Conservation (phyloP, 768 basidiomycete genomes). For the Suillus ampliporus region DNA sequence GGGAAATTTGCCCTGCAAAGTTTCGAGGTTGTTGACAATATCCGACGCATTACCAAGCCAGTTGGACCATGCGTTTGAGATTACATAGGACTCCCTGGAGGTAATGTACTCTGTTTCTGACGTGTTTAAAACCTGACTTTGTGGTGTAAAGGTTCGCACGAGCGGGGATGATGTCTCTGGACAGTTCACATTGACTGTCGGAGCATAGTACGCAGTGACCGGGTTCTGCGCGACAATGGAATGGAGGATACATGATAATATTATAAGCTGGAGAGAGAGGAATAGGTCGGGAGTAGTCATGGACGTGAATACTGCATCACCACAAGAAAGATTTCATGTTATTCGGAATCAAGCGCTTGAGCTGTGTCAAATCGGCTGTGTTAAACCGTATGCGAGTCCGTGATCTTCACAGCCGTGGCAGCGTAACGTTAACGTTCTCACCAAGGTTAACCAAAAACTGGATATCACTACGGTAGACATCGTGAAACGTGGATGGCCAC, state of each 20-base stretch:
- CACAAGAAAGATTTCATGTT: neutral
- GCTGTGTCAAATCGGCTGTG: slow-evolving; percentile 2
- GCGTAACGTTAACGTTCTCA: too few species aligned
- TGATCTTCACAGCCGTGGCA: neutral
- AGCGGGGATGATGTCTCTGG: slow-evolving; percentile 55
- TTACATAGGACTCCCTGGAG: slow-evolving; percentile 44
- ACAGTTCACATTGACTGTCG: slow-evolving; percentile 52
- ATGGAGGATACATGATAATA: neutral
- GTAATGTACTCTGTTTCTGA: slow-evolving; percentile 54
- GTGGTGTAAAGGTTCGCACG: slow-evolving; percentile 55
- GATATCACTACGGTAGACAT: too few species aligned
- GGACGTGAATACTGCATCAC: neutral
- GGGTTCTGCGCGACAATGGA: slow-evolving; percentile 27
- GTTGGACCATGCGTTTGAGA: slow-evolving; percentile 56
- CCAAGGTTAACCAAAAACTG: too few species aligned
- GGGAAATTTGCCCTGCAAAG: slow-evolving; percentile 49
- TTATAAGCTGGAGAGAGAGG: neutral
- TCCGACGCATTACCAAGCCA: slow-evolving; percentile 63
- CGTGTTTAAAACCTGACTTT: slow-evolving; percentile 56
- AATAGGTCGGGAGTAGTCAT: neutral
- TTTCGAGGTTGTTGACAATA: slow-evolving; percentile 57
- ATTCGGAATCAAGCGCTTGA: neutral
- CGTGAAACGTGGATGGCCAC: too few species aligned
- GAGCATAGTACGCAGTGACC: slow-evolving; percentile 60
- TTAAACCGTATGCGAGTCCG: neutral